Conservation (phyloP, 2,329 filamentous ascomycete genomes). For the Mollisiaceae sp. region DNA sequence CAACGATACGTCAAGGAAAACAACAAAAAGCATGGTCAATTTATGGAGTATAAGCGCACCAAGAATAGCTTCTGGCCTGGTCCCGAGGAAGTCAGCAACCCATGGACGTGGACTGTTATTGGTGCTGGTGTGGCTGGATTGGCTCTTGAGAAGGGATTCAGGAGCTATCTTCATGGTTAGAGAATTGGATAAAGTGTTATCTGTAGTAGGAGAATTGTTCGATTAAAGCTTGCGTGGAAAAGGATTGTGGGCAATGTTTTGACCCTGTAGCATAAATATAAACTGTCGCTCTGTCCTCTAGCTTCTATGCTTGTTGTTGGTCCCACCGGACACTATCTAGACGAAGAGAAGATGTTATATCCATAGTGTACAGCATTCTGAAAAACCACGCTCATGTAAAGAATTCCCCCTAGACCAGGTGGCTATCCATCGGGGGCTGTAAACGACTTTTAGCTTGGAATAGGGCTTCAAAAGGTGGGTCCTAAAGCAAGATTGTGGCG, state of each 20-base stretch:
- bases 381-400: no score
- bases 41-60: slow-evolving; percentile 14
- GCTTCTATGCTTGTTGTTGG: no score
- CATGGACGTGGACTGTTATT: slow-evolving; percentile 20
- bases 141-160: slow-evolving; percentile 9
- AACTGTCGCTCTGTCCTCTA: no score
- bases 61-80: slow-evolving; percentile 28
- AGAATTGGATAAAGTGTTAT: not conserved
- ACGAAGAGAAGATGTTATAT: no score
- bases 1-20: slow-evolving; percentile 18
- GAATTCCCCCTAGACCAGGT: no score
- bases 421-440: no score
- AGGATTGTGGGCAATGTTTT: not conserved
- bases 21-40: slow-evolving; percentile 12
- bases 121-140: slow-evolving; percentile 14
- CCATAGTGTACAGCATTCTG: no score
- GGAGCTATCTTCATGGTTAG: slow-evolving; percentile 7
- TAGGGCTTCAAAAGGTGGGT: no score
- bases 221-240: not conserved
- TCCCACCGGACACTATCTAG: no score
- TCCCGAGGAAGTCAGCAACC: slow-evolving; percentile 15
- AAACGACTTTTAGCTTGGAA: no score
- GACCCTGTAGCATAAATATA: no score
- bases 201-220: not conserved
- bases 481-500: no score